Base-by-base conservation (phyloP, 1,284 basidiomycete genomes). In the Cerioporus squamosus region DNA sequence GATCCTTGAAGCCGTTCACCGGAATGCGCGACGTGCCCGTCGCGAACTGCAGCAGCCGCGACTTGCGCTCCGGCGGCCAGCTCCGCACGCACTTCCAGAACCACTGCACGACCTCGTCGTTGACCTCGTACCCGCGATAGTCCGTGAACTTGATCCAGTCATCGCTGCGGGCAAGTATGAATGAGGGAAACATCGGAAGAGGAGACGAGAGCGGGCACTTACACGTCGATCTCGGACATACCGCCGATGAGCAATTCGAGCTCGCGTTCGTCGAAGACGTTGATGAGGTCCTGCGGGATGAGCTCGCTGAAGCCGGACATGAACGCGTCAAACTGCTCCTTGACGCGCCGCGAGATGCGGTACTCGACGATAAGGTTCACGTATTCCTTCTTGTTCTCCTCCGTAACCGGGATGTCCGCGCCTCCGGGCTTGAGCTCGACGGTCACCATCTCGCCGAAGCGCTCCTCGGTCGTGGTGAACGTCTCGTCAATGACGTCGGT, bases 351-450 rank as follows among this genome's bases (percentile, higher is more conserved):
- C 67, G 90, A 88, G 73, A 98, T 98, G 66, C 97, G 91, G 79
- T 98, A 98, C 68, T 94, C 91, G 44, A 98, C 95, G 55, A 98
- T 90, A 31, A 87, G 82, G 66, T 98, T 94, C 57, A 99, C 95
- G 69, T 99, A 99, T 68, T 99, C 97, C 80, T 93, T 95, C 86
- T 99, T 99, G 85, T 99, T 99, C 53, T 93, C 92, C 74, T 99
- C 92, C 0, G 95, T 98, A 33, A 99, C 95, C 3, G 90, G 79
- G 31, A 97, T 79, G 55, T 94, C 85, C 61, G 83, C 88, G 33
- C 97, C 97, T 47, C 87, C 89, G 17, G 93, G 86, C 79, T 91
- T 96, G 69, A 99, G 85, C 59, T 98, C 95, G 62, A 98, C 88
- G 9, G 93, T 95, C 44, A 98, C 90, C 67, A 96, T 86, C 78